Evolutionary conservation across 2,329 filamentous ascomycete species (phyloP), one percentile per base, ranked within the genome.

Genomic region (Exophiala spinifera): DNA sequence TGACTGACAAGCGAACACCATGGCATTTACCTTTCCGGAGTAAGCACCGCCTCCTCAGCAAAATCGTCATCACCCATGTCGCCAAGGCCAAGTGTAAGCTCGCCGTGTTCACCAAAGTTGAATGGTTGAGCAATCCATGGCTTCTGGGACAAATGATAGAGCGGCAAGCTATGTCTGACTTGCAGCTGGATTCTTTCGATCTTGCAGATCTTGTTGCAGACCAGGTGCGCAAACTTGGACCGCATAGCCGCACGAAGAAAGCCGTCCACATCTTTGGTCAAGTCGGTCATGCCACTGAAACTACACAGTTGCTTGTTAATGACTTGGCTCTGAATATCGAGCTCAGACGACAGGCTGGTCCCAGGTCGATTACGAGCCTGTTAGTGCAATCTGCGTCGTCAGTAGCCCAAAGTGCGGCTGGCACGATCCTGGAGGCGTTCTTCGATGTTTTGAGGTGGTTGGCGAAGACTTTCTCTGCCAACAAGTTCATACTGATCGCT

Each of bases 31-130:
- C 94, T 11, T 86, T 91, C 67, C 83, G 86, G 49, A 79, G 84
- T 46, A 81, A 84, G 48, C 95, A 97, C 72, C 86, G 86, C 63
- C 76, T 96, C 19, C 83, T 95, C 53, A 92, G 84, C 62, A 96
- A 96, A 72, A 85, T 96, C 59, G 90, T 96, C 60, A 94, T 99
- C 59, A 96, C 94, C 2, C 90, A 97, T 66, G 81, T 92, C 56
- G 85, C 90, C 49, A 97, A 97, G 73, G 91, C 89, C 11, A 91
- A 87, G 69, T 95, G 90, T 71, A 96, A 94, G 73, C 81, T 99
- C 51, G 87, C 91, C 21, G 83, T 97, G 40, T 95, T 89, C 72
- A 88, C 86, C 49, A 88, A 87, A 65, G 83, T 96, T n/a, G 88
- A 90, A 63, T 97, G 94, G 94, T 79, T 83, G 21, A 87, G 84